Base-by-base conservation (phyloP, 805 yeast species). In the Zygosaccharomyces rouxii region DNA sequence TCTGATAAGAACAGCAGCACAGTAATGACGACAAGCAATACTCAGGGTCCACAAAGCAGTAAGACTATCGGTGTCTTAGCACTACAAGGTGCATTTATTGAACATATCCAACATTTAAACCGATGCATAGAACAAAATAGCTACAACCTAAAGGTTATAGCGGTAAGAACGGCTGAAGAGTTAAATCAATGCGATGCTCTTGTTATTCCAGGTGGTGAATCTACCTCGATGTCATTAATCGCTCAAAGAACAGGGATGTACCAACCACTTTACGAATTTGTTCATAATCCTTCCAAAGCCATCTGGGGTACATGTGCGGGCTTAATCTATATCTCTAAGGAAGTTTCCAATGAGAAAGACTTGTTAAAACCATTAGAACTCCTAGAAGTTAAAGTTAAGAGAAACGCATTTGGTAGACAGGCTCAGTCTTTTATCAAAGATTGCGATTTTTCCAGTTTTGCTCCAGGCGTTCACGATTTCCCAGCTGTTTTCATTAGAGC, bases 301-400 rank as follows among this genome's bases (percentile, higher is more conserved):
- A 76, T 80, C 10, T 86, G 95, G 95, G 95, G 95, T 0, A 86
- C 95, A 0, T 86, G 95, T 66, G 95, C 95, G 2, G 95, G 95
- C 2, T 69, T 86, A 55, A 86, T 86, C 44, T 73, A 85, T 54
- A 69, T 86, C 21, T 76, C 89, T 6, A 71, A 75, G 47, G 71
- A 73, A 41, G 70, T 83, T 31, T 68, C 73, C 13, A 75, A 79
- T 57, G 83, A 80, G 18, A 73, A 74, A 42, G 72, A 71, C 1
- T 74, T 77, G 19, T 84, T 85, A 53, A 68, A 76, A 48, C 63
- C 81, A 2, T 68, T 86, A 37, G 86, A 88, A 1, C 86, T 84
- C 1, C 65, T 86, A 58, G 78, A 80, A 55, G 79, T 86, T 4
- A 71, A 73, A 29, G 87, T 85, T 19, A 74, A 75, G 42, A 69